Conservation (phyloP, 306 rosid genomes). For the Sicyos baderoa region DNA sequence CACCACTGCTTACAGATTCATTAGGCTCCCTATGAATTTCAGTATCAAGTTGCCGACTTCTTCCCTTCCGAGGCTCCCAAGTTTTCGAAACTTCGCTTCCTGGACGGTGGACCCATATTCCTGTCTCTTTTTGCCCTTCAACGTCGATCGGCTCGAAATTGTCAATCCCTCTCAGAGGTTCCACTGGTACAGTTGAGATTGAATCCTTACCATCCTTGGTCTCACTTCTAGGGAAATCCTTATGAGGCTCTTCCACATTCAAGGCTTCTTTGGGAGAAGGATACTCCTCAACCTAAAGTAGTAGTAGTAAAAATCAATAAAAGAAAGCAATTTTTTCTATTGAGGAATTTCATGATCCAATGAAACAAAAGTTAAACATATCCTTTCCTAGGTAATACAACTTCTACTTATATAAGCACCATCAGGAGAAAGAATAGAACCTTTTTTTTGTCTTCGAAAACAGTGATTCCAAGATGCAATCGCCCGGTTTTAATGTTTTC, state of each 20-base stretch:
- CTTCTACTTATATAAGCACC: no score
- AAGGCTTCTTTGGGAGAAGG: slow-evolving; percentile 28
- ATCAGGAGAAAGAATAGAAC: slow-evolving; percentile 23
- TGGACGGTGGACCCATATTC: slow-evolving; percentile 89
- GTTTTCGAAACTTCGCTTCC: slow-evolving; percentile 64
- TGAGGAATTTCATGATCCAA: not conserved
- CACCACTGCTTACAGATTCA: slow-evolving; percentile 20
- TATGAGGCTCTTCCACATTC: slow-evolving; percentile 28
- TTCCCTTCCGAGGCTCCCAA: slow-evolving; percentile 88
- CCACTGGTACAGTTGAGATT: slow-evolving; percentile 37
- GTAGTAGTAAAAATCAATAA: not conserved
- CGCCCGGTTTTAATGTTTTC: slow-evolving; percentile 68
- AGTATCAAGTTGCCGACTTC: slow-evolving; percentile 46
- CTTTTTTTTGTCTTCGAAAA: slow-evolving; percentile 49
- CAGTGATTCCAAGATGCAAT: slow-evolving; percentile 62
- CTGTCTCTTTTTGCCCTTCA: slow-evolving; percentile 74
- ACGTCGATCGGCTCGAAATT: slow-evolving; percentile 66
- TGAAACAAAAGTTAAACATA: no score
- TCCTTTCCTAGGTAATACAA: no score
- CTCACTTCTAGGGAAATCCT: slow-evolving; percentile 35
- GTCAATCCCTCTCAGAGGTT: slow-evolving; percentile 42
- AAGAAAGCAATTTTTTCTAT: not conserved
- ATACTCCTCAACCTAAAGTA: slow-evolving; percentile 38
- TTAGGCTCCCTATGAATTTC: slow-evolving; percentile 49
- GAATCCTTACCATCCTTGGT: slow-evolving; percentile 30